Percentiles rank a stretch among this genome's conserved stretches.
phyloP scores from a whole-genome alignment of 1,284 basidiomycete species.

The Thelephora terrestris region DNA sequence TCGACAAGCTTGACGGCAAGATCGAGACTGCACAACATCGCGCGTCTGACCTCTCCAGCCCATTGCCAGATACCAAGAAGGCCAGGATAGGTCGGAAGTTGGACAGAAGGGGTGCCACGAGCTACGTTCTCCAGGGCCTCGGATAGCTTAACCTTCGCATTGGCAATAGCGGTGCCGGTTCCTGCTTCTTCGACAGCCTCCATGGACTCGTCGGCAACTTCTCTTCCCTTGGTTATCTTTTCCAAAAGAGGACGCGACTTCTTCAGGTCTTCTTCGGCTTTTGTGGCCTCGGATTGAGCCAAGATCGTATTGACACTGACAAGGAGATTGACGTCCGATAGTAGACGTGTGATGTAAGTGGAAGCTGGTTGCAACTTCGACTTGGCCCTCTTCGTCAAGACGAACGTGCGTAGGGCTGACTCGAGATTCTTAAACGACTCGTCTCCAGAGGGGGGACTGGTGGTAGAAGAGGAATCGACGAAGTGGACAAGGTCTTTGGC shows the following conservation, averaged over 20 bases:
- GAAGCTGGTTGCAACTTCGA: constrained; percentile 95
- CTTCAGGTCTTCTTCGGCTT: constrained; percentile 64
- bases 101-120: constrained; percentile 42
- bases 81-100: constrained; percentile 83
- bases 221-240: constrained; percentile 70
- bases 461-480: constrained; percentile 79
- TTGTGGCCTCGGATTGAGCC: constrained; percentile 72
- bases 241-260: constrained; percentile 77
- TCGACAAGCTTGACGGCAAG: constrained; percentile 75
- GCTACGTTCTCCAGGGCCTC: constrained; percentile 72
- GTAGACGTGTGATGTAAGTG: constrained; percentile 85
- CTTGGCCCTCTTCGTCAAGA: constrained; percentile 89
- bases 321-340: constrained; percentile 84
- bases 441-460: constrained; percentile 53
- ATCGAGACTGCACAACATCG: constrained; percentile 78
- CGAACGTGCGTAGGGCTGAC: constrained; percentile 88
- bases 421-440: constrained; percentile 83
- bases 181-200: constrained; percentile 77
- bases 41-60: constrained; percentile 72
- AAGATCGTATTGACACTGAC: constrained; percentile 81
- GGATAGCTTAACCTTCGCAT: constrained; percentile 54
- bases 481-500: constrained; percentile 95
- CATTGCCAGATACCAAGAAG: constrained; percentile 85
- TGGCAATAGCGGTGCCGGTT: constrained; percentile 39
- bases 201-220: constrained; percentile 70